Percentiles rank a stretch among this genome's conserved stretches.
These are phyloP conservation scores for Geotrichum phurueaensis DNA, from an alignment of 1,139 yeast species.

Conservation along the genomic window DNA sequence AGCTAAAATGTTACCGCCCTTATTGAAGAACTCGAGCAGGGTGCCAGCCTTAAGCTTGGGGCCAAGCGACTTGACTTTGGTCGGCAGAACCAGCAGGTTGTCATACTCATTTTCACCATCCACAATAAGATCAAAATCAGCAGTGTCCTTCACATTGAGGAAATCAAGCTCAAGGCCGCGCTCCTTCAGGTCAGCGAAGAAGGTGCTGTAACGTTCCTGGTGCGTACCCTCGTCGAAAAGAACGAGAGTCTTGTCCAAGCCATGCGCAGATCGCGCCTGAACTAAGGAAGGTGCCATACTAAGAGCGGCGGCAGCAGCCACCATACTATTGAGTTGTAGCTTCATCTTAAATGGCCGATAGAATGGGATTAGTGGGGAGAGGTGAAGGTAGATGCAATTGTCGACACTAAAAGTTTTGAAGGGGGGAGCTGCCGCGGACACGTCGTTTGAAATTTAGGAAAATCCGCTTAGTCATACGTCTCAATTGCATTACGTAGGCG, in stretches of 20 bases:
- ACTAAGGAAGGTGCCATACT: conserved; percentile 12
- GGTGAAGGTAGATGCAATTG: not conserved
- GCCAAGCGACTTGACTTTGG: conserved; percentile 38
- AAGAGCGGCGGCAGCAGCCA: conserved; percentile 8
- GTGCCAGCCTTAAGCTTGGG: conserved; percentile 39
- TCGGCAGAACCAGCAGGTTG: conserved; percentile 52
- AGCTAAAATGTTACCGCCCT: conserved; percentile 70
- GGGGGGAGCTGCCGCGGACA: conserved; percentile 8
- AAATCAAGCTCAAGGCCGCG: conserved; percentile 34
- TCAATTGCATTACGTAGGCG: not conserved
- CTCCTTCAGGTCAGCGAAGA: conserved; percentile 31
- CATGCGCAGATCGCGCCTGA: conserved; percentile 23
- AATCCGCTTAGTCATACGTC: not conserved
- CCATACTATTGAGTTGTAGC: conserved; percentile 10
- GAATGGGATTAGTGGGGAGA: not conserved
- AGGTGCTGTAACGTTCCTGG: conserved; percentile 30
- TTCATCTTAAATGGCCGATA: conserved; percentile 6
- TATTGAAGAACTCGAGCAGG: conserved; percentile 50
- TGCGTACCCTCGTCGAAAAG: conserved; percentile 25
- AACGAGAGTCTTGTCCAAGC: conserved; percentile 24
- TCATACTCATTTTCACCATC: conserved; percentile 46
- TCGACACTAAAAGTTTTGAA: not conserved
- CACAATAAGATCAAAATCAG: conserved; percentile 36
- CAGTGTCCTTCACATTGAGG: conserved; percentile 28
- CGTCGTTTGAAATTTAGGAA: conserved; percentile 5